Base-by-base conservation (phyloP, 768 basidiomycete species). In the Rubroboletus satanas region DNA sequence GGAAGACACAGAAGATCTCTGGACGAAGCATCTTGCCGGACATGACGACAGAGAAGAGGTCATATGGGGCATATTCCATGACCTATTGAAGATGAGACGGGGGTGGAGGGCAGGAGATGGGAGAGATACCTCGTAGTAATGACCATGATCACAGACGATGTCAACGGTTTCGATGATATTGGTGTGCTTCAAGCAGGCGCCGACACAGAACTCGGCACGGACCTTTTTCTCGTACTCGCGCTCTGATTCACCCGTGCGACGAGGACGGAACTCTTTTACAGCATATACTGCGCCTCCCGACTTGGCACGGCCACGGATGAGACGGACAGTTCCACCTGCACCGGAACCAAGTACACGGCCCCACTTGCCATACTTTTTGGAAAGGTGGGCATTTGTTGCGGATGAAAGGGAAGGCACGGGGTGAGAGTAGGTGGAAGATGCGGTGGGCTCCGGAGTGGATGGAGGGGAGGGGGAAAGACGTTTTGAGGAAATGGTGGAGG, bases 331-430 rank as follows among this genome's bases (percentile, higher is more conserved):
- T 26, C 97, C 97, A n/a, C 97, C 97, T 7, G 96, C 97, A 29
- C 97, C 97, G 29, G 88, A 90, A 28, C 97, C 97, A 9, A 99
- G 83, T 17, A 97, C 84, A 49, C 91, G 84, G 37, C 96, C 97
- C 91, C 97, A 97, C 70, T 99, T 99, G 60, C 97, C 97, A 63
- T 99, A 99, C 78, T 98, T 98, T 77, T 98, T 98, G n/a, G 88
- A 77, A 54, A 99, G 77, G 70, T 97, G 94, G 14, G 90, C 91
- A 50, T 95, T 87, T 3, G 90, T 92, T 6, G 88, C 90, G 46
- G 86, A 84, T 14, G 88, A 84, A 23, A 93, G 82, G 3, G 90
- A 89, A 26, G 77, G 69, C 36, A 83, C 74, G 53, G 76, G 73
- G 26, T 75, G 71, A 14, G 69, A 56, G 55, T 55, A 46, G 60